Conservation (phyloP, 495 filamentous ascomycete genomes). For the Penicillium ochrochloron region DNA sequence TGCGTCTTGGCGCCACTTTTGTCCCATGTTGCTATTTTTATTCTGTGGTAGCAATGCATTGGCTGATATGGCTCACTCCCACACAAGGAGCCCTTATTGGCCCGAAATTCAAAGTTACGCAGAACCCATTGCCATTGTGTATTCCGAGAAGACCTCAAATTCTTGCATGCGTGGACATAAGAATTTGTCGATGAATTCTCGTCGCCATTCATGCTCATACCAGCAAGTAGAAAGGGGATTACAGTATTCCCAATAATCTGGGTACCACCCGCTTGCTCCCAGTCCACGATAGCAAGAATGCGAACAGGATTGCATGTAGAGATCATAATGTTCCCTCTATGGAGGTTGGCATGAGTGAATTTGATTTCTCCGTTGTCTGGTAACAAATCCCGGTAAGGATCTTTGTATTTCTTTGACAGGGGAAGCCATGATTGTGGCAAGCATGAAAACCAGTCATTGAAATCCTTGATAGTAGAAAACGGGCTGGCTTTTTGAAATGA, state of each 20-base stretch:
- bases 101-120: conserved; percentile 12
- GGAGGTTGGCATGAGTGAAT: conserved; percentile 48
- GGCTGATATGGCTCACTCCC: too few species aligned
- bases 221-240: conserved; percentile 40
- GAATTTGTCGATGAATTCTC: conserved; percentile 36
- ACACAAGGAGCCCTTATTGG: too few species aligned
- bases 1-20: too few species aligned
- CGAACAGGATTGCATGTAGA: conserved; percentile 33
- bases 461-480: conserved; percentile 43
- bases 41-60: too few species aligned
- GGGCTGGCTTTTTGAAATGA: conserved; percentile 36
- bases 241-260: conserved; percentile 52
- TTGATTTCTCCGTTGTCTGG: conserved; percentile 44
- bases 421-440: conserved; percentile 31
- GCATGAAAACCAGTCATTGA: conserved; percentile 50
- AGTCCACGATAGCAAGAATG: conserved; percentile 44
- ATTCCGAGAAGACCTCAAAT: conserved; percentile 32
- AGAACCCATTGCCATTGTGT: conserved; percentile 35
- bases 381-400: conserved; percentile 43
- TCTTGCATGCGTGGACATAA: conserved; percentile 26
- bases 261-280: conserved; percentile 47
- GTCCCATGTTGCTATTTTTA: too few species aligned
- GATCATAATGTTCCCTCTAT: conserved; percentile 46
- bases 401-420: conserved; percentile 32
- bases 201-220: conserved; percentile 37